Evolutionary conservation across 164 flowering plant species (phyloP), one percentile per base, ranked within the genome.

Genomic region (Buxus sempervirens): DNA sequence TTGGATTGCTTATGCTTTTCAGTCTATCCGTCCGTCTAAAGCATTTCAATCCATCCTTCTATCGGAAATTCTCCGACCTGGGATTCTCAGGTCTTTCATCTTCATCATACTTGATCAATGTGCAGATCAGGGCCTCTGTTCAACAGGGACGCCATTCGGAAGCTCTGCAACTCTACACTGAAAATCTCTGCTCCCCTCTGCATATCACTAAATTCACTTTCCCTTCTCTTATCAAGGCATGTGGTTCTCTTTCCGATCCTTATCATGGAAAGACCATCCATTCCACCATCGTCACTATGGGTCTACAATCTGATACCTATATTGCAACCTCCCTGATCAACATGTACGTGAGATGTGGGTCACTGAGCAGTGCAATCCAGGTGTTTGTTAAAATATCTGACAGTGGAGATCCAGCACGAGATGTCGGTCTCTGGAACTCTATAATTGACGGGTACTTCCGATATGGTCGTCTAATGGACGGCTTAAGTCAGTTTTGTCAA

Each of bases 181-280:
- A 24, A 26, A 60, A 48, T n/a, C 27, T 60, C 10, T 36, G 25
- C 58, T 70, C 62, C 58, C 72, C 69, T 16, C 59, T 54, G 4
- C n/a, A 38, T 22, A 51, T 77, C 53, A 64, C 70, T 68, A 78
- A 65, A 32, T 81, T 76, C 83, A 69, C 79, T 32, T 75, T 78
- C 79, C 93, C 89, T 24, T 79, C 85, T 70, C 81, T 88, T 66
- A 83, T 88, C 73, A 88, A 83, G 58, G 82, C 87, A 60, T 85
- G 86, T 49, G 77, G 86, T 70, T 66, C 75, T 45, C 80, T 78
- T 13, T 70, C 79, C 1, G 65, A 77, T 51, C 79, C 75, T 36
- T 36, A 22, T 67, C 49, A 75, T 73, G 96, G 96, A 45, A 72
- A 55, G 20, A 62, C 63, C 14, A 60, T 86, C 57, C 96, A 90